Evolutionary conservation across 306 rosid species (phyloP).

Genomic region (Cucurbita pepo): DNA sequence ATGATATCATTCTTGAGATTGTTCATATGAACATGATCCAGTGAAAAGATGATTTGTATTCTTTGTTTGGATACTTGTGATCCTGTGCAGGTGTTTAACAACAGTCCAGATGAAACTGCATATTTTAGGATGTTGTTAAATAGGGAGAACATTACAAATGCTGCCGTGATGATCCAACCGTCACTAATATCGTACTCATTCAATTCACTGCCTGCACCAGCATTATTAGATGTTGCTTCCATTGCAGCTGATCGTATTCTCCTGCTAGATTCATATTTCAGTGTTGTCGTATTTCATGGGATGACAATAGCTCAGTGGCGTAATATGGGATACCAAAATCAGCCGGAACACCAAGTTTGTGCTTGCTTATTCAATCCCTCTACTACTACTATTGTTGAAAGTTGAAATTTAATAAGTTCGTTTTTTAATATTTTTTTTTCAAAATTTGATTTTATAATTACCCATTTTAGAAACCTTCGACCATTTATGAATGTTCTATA

Average conservation of each 20-base stretch:
- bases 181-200: conserved; percentile 80
- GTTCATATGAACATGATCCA: background rate
- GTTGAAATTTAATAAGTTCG: background rate
- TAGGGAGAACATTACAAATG: conserved; percentile 79
- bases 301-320: conserved; percentile 99
- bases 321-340: conserved; percentile 86
- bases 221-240: conserved; percentile 85
- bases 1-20: conserved; percentile 1
- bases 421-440: background rate
- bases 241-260: conserved; percentile 81
- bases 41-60: background rate
- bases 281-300: conserved; percentile 91
- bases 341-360: conserved; percentile 71
- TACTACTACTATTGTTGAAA: background rate
- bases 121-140: conserved; percentile 84
- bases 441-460: background rate
- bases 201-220: conserved; percentile 78
- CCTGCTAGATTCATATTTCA: conserved; percentile 80
- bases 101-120: conserved; percentile 99
- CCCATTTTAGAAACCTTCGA: background rate
- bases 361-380: background rate
- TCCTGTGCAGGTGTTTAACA: conserved; percentile 77
- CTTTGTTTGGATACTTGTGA: conserved; percentile 1
- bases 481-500: background rate
- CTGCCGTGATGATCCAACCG: conserved; percentile 97